Conservation (phyloP, 805 yeast genomes). For the Nakazawaea ishiwadae region DNA sequence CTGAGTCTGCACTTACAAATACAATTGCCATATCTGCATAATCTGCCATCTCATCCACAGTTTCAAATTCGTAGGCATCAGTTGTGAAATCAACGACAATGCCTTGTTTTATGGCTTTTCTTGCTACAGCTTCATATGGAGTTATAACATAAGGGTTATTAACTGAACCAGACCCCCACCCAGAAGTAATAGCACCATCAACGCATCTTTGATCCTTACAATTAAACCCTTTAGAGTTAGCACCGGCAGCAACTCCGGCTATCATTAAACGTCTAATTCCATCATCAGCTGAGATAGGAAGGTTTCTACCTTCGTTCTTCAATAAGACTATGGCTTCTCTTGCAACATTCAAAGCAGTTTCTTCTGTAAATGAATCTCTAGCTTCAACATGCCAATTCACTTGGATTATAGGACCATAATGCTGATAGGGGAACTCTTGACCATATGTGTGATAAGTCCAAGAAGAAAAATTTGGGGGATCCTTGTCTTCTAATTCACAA, state of each 20-base stretch:
- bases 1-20: conserved; percentile 49
- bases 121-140: conserved; percentile 50
- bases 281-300: conserved; percentile 44
- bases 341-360: conserved; percentile 47
- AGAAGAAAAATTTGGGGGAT: conserved; percentile 50
- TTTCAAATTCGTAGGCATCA: conserved; percentile 41
- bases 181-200: conserved; percentile 50
- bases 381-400: conserved; percentile 53
- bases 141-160: conserved; percentile 49
- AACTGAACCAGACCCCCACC: conserved; percentile 64
- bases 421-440: conserved; percentile 49
- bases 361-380: conserved; percentile 39
- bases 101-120: conserved; percentile 38
- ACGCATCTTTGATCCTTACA: conserved; percentile 50
- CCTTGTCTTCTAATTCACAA: conserved; percentile 34
- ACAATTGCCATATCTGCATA: conserved; percentile 49
- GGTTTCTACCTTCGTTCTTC: conserved; percentile 43
- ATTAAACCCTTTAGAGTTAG: conserved; percentile 47
- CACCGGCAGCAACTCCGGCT: conserved; percentile 51
- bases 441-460: conserved; percentile 55
- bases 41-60: conserved; percentile 39
- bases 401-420: conserved; percentile 49
- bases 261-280: conserved; percentile 38
- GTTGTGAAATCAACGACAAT: conserved; percentile 40
- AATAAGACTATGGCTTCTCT: conserved; percentile 51